Evolutionary conservation across 805 yeast species (phyloP), one percentile per base, ranked within the genome.

Genomic region (Brettanomyces anomalus): DNA sequence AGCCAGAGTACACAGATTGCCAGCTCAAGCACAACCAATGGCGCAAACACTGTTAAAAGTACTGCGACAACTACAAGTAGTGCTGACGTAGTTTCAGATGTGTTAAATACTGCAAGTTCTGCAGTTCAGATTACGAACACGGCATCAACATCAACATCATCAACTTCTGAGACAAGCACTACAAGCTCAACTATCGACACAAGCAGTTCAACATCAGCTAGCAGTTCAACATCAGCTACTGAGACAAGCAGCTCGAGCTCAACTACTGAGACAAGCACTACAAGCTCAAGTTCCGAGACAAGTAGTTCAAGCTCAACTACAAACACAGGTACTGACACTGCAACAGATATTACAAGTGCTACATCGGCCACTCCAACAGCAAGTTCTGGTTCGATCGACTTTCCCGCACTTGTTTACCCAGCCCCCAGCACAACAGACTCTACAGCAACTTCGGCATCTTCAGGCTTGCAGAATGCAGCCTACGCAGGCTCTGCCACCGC

Each of bases 381-480:
- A 28, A 24, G 28, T 24, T 24, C 28, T 7, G 28, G 28, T 11
- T 24, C 28, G 28, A 24, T 24, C 28, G 28, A 24, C 10, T 24
- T 7, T 24, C 28, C 28, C 10, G 18, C 35, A 15, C 35, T 33
- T 17, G 18, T 15, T 7, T 8, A 33, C 14, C 8, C 35, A 15
- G 35, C 10, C 35, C 2, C 35, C 8, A 13, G 13, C 35, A 17
- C 35, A 33, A 14, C 8, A 7, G 35, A 8, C 13, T 7, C 16
- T 8, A 17, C 35, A 33, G 35, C 8, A 7, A 14, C 8, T 33
- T 7, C 16, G 5, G 36, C 33, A 8, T 14, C 41, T n/a, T 33
- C 35, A 13, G 15, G 45, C 14, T 39, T 42, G 14, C 19, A 39
- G 14, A 33, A 33, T 33, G 35, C 35, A 7, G 35, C 16, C 7